Evolutionary conservation across 495 filamentous ascomycete genomes (phyloP), one percentile per base, ranked within the genome.

Genomic region (Hypoxylon intermedium): DNA sequence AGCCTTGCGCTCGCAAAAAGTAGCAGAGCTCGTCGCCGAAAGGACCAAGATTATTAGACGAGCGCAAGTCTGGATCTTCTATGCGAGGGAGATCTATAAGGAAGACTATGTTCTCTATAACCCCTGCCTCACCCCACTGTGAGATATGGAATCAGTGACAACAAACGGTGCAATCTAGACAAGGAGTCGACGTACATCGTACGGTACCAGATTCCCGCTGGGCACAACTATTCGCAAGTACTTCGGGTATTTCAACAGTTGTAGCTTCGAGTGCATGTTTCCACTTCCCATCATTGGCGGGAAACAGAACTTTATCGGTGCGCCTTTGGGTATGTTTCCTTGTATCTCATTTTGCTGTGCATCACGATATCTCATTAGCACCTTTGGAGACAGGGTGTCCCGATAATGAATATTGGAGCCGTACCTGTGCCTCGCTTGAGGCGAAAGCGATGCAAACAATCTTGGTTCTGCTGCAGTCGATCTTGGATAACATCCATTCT

Each of bases 201-300:
- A 88, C 1, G 81, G 74, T n/a, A 87, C 82, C 3, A 95, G 70
- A 56, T 97, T 97, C 0, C 89, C 92, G 6, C 83, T 92, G 0
- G 92, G 92, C 0, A 96, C 81, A 0, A 82, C 92, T 7, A 97
- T 80, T 0, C 92, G 82, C 1, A 96, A 67, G 65, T 92, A 84
- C 0, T 56, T 65, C 0, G 79, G 76, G 58, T 91, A 87, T 61
- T 90, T 92, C 0, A 97, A 79, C 0, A 97, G 77, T 82, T 91
- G 89, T 9, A 97, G 73, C 64, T 97, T 97, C 4, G 90, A 94
- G 66, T 97, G 92, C 92, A 96, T 96, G 62, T 79, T 60, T 7
- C 78, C 78, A 1, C 69, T 41, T 12, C 59, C 44, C 28, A 42
- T 80, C 83, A 67, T 90, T 68, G 72, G 90, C 5, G 94, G 94